Base-by-base conservation (phyloP, 2,329 filamentous ascomycete genomes). In the Thelonectria blattea region DNA sequence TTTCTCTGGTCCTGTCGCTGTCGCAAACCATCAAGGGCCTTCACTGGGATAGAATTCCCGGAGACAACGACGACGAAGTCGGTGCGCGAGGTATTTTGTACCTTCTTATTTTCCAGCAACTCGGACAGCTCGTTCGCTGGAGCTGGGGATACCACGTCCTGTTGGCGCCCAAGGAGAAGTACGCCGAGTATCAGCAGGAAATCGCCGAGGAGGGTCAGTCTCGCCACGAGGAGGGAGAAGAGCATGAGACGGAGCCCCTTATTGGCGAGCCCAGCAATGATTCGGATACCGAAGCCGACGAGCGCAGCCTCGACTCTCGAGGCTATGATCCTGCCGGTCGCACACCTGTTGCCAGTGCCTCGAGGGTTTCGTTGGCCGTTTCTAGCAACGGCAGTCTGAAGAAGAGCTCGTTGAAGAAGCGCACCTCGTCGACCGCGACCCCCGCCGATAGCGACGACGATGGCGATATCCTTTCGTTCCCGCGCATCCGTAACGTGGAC, bases 61-160 rank as follows among this genome's bases (percentile, higher is more conserved):
- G 92, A 55, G 95, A 99, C 70, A 98, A 96, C 71, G 94, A 98
- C 71, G 91, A 96, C 60, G 92, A 98, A 75, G 95, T 99, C 18
- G 93, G 87, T 22, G 94, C 95, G 3, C 88, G 95, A 63, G 95
- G 95, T 61, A 98, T 99, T 62, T 81, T 99, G 1, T 99, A 99
- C 73, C 84, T 99, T 11, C 83, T 99, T 63, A 96, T 99, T 67
- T 99, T 99, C 79, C 95, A 99, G 78, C 95, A 99, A 75, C 86
- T 99, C 3, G 95, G 95, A 20, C 95, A 99, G 77, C 81, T 98
- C 24, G 89, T 99, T 18, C 87, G 95, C 60, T 99, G 95, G 95
- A 97, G 92, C 64, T 99, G 95, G 95, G 95, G 95, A 11, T 98
- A 97, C 76, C 93, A 97, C 70, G 89, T 98, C 39, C 82, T 99